Evolutionary conservation across 768 basidiomycete species (phyloP).

Genomic region (Tulasnella sp.): DNA sequence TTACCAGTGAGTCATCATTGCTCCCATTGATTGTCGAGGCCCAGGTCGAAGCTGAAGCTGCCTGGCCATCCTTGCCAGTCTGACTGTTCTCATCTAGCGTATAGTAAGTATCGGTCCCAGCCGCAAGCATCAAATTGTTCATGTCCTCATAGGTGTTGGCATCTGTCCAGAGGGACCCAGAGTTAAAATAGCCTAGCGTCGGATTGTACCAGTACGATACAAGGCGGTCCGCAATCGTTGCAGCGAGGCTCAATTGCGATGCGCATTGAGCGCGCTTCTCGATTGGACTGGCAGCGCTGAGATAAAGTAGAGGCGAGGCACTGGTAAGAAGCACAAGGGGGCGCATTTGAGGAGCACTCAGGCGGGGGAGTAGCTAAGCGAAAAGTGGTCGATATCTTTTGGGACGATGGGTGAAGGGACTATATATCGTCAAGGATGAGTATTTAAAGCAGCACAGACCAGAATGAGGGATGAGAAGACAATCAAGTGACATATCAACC

Average conservation of each 20-base stretch:
- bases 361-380: too few species aligned
- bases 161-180: constrained; percentile 47
- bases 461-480: too few species aligned
- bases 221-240: constrained; percentile 20
- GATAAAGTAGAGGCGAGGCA: too few species aligned
- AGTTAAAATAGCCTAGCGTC: constrained; percentile 35
- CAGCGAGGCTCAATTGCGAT: neutral
- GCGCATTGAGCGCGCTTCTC: constrained; percentile 10
- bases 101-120: constrained; percentile 33
- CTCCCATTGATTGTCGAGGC: constrained; percentile 35
- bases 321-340: too few species aligned
- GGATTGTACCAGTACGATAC: constrained; percentile 34
- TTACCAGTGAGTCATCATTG: constrained; percentile 45
- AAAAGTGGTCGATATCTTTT: too few species aligned
- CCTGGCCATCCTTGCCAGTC: constrained; percentile 37
- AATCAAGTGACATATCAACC: too few species aligned
- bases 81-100: constrained; percentile 35
- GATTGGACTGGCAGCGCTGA: neutral
- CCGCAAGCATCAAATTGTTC: constrained; percentile 48
- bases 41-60: constrained; percentile 35
- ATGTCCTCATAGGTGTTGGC: constrained; percentile 47
- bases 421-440: too few species aligned
- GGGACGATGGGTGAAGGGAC: too few species aligned
- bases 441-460: too few species aligned
- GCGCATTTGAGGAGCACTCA: too few species aligned